These are phyloP conservation scores for Phanerochaete sordida DNA, from an alignment of 768 basidiomycete species.

Conservation along the genomic window DNA sequence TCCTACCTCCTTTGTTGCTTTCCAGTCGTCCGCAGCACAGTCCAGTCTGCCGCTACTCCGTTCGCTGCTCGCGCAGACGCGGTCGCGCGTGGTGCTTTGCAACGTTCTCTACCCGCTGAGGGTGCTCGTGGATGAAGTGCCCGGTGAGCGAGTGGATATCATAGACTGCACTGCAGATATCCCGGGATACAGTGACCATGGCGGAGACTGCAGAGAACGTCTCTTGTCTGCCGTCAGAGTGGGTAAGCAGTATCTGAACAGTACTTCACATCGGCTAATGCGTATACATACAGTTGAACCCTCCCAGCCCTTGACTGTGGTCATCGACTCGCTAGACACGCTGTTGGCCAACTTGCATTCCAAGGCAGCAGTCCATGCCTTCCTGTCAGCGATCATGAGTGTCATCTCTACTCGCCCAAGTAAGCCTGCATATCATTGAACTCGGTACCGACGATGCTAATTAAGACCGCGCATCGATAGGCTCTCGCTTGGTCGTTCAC, in stretches of 20 bases:
- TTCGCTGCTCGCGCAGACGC: constrained; percentile 7
- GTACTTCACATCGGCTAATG: background rate
- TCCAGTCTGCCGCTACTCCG: constrained; percentile 23
- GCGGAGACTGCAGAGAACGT: constrained; percentile 29
- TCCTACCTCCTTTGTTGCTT: constrained; percentile 17
- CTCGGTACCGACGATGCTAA: background rate
- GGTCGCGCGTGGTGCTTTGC: constrained; percentile 41
- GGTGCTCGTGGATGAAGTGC: background rate
- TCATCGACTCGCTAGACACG: constrained; percentile 74
- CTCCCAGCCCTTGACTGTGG: constrained; percentile 50
- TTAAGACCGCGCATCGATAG: constrained; percentile 29
- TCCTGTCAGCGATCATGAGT: constrained; percentile 45
- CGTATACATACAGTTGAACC: constrained; percentile 29
- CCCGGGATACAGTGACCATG: constrained; percentile 45
- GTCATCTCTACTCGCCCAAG: constrained; percentile 47
- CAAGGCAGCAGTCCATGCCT: constrained; percentile 45
- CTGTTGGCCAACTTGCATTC: constrained; percentile 58
- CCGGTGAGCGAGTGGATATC: constrained; percentile 29
- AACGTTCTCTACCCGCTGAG: constrained; percentile 56
- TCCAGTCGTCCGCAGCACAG: constrained; percentile 26
- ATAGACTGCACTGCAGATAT: constrained; percentile 50
- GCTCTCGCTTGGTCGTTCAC: constrained; percentile 62
- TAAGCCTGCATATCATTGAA: constrained; percentile 27
- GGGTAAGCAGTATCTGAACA: background rate
- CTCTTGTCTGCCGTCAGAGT: constrained; percentile 8